Percentiles rank a stretch among this genome's conserved stretches.
phyloP scores from a whole-genome alignment of 2,329 filamentous ascomycete genomes.

The Thelonectria olida region DNA sequence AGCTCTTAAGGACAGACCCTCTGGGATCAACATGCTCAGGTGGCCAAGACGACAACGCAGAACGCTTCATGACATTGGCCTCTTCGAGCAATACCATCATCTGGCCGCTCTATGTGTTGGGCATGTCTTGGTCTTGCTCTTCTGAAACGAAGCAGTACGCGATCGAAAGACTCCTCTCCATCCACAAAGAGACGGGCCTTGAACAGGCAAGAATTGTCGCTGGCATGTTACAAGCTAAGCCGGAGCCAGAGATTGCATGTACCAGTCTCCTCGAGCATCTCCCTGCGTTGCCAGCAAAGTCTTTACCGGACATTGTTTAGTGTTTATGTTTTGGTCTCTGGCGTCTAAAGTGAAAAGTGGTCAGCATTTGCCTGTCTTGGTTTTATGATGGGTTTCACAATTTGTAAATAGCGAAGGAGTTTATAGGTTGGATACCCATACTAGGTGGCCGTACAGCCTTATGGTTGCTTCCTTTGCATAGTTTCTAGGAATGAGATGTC shows the following conservation, averaged over 20 bases:
- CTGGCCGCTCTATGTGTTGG: conserved; percentile 60
- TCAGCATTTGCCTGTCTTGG: not conserved
- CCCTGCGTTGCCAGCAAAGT: conserved; percentile 37
- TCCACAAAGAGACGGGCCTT: conserved; percentile 57
- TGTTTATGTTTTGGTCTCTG: not conserved
- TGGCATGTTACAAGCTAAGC: conserved; percentile 51
- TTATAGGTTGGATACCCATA: conserved; percentile 19
- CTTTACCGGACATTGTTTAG: conserved; percentile 42
- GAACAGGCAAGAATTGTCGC: conserved; percentile 56
- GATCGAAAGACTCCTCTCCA: conserved; percentile 53
- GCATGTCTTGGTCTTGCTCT: conserved; percentile 57
- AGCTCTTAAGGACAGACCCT: conserved; percentile 46
- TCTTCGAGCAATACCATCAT: conserved; percentile 59
- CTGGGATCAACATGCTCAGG: conserved; percentile 51
- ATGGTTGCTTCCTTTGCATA: conserved; percentile 26
- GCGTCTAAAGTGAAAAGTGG: not conserved
- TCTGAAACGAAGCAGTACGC: conserved; percentile 53
- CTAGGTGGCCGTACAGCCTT: conserved; percentile 7
- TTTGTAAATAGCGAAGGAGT: conserved; percentile 18
- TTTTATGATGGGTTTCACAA: not conserved
- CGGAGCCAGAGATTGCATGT: not conserved
- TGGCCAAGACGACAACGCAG: conserved; percentile 48
- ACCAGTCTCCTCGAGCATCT: conserved; percentile 31
- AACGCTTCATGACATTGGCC: conserved; percentile 58
- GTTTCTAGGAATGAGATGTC: conserved; percentile 20